Conservation (phyloP, 2,329 filamentous ascomycete species). For the Falciphora oryzae region DNA sequence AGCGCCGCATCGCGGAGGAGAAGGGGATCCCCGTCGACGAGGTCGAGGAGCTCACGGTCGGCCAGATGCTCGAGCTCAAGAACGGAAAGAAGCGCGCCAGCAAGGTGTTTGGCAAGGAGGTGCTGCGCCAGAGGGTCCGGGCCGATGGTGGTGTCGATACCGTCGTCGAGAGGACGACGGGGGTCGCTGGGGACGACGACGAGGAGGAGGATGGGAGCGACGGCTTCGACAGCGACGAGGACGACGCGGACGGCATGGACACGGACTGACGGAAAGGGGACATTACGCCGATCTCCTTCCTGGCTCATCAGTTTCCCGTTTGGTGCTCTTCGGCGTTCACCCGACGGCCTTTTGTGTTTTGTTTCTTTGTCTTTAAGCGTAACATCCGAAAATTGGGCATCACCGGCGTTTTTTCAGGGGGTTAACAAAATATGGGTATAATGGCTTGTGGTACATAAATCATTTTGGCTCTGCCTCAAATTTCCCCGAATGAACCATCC, state of each 20-base stretch:
- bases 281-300: not conserved
- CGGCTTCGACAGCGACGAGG: conserved; percentile 27
- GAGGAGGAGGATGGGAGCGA: conserved; percentile 30
- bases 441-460: conserved; percentile 2
- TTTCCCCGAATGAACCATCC: not conserved
- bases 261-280: conserved; percentile 26
- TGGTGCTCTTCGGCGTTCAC: not conserved
- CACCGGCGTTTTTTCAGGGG: conserved; percentile 11
- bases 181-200: conserved; percentile 15
- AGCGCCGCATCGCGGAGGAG: conserved; percentile 60
- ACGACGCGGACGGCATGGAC: conserved; percentile 26
- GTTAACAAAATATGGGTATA: not conserved
- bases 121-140: conserved; percentile 29
- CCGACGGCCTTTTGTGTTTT: conserved; percentile 1
- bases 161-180: conserved; percentile 18
- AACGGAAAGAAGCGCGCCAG: conserved; percentile 18
- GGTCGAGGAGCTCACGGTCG: conserved; percentile 26
- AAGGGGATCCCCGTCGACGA: conserved; percentile 25
- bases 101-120: conserved; percentile 30
- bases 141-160: conserved; percentile 34
- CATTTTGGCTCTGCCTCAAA: not conserved
- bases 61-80: conserved; percentile 24
- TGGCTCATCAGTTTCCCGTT: not conserved
- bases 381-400: conserved; percentile 13
- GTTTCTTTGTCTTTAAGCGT: conserved; percentile 1